These are phyloP conservation scores for Ceratocystiopsis brevicomis DNA, from an alignment of 2,329 filamentous ascomycete species.

Conservation along the genomic window DNA sequence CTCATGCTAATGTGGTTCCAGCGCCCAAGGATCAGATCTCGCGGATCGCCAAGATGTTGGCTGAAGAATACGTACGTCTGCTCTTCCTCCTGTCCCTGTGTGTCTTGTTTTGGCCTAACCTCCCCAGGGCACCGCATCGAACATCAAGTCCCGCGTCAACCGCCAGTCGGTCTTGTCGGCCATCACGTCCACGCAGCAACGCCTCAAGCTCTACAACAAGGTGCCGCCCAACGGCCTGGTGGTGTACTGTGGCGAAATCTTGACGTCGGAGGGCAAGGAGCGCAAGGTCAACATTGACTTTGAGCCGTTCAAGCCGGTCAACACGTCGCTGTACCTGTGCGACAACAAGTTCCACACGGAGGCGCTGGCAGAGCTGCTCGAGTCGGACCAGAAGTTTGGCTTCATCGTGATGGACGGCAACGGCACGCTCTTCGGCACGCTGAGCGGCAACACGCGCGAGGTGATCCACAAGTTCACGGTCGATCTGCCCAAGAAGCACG, in stretches of 20 bases:
- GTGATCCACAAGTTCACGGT: conserved; percentile 96
- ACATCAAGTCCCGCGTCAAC: conserved; percentile 99
- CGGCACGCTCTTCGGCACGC: conserved; percentile 86
- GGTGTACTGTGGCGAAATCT: conserved; percentile 99
- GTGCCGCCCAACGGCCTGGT: conserved; percentile 94
- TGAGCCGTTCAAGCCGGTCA: conserved; percentile 99
- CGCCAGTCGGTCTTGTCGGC: conserved; percentile 92
- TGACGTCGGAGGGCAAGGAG: conserved; percentile 96
- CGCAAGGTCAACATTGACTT: conserved; percentile 99
- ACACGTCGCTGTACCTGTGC: conserved; percentile 96
- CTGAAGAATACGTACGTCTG: conserved; percentile 85
- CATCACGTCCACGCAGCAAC: conserved; percentile 97
- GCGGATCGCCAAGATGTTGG: conserved; percentile 95
- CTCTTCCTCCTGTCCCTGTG: conserved; percentile 1
- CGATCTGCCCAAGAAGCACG: conserved; percentile 98
- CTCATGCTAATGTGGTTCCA: not conserved
- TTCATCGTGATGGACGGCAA: conserved; percentile 99
- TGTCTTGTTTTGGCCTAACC: too few relatives aligned
- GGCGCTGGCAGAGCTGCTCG: conserved; percentile 85
- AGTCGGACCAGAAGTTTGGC: conserved; percentile 97
- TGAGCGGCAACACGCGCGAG: conserved; percentile 93
- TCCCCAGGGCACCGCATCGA: conserved; percentile 76
- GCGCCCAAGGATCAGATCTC: conserved; percentile 90
- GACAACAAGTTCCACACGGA: conserved; percentile 99
- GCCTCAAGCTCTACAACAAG: conserved; percentile 97